Evolutionary conservation across 129 eudicot genomes (phyloP), one percentile per base, ranked within the genome.

Genomic region (Pittosporum tobira): DNA sequence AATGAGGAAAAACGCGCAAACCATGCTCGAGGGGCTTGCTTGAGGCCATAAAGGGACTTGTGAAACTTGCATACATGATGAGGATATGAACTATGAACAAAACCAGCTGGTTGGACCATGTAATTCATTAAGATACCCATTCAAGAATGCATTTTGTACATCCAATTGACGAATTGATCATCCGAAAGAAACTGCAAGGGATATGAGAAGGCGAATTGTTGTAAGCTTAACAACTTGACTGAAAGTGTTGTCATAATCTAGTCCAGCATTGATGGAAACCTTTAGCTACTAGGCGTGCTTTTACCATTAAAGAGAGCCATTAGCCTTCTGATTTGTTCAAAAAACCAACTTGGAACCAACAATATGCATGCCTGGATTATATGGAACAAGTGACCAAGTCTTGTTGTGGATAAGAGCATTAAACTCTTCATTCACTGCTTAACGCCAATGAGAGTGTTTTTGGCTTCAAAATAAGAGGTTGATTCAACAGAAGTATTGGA

Each of bases 1-100:
- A n/a, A n/a, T n/a, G n/a, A n/a, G n/a, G n/a, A n/a, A n/a, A n/a
- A n/a, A n/a, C n/a, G n/a, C n/a, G n/a, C n/a, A 40, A n/a, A 59
- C 64, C 64, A 59, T 1, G 49, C 64, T 3, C 16, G 29, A 20
- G 64, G 50, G 44, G n/a, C 26, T 25, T 59, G 30, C 40, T 59
- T 59, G 29, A 59, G 64, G 50, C 64, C 50, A 40, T 59, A 59
- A 9, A 59, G 29, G 15, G 30, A 18, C 29, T 38, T 37, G 1
- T 16, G 29, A 20, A 59, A 30, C 13, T 28, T 9, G n/a, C 64
- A 59, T 9, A 59, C 48, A 59, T 59, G 64, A 18, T 18, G 1
- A 3, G 49, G 64, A 20, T 18, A 14, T 2, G 3, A 1, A 2
- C 11, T 5, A 40, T 59, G 30, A 2, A 1, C 11, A 21, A 36